Evolutionary conservation across 768 basidiomycete genomes (phyloP).

Genomic region (Hygrocybe punicea): DNA sequence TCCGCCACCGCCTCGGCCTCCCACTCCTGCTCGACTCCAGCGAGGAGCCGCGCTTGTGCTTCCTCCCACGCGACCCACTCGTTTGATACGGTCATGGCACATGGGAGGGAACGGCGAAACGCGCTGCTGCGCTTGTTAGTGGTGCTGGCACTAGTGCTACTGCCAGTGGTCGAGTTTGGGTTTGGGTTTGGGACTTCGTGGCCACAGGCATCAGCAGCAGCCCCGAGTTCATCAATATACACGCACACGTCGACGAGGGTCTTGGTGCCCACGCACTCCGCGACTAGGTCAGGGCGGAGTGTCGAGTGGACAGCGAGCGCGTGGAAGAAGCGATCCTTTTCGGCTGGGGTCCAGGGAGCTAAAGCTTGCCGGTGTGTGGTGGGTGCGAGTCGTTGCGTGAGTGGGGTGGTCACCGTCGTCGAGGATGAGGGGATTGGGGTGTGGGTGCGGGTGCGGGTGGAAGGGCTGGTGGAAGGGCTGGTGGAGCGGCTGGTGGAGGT

Average conservation of each 20-base stretch:
- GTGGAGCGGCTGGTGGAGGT: not conserved
- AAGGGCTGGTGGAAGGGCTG: too few species aligned
- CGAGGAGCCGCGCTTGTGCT: constrained; percentile 32
- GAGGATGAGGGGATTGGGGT: too few species aligned
- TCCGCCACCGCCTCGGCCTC: constrained; percentile 19
- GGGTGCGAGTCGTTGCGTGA: constrained; percentile 25
- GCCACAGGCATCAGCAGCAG: constrained; percentile 31
- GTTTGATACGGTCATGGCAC: constrained; percentile 50
- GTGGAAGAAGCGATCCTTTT: constrained; percentile 71
- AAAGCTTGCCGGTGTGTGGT: constrained; percentile 15
- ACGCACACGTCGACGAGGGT: constrained; percentile 61
- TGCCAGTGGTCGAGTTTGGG: too few species aligned
- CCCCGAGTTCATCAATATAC: constrained; percentile 58
- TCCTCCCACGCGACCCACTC: constrained; percentile 52
- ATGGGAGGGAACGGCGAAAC: not conserved
- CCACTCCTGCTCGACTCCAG: constrained; percentile 27
- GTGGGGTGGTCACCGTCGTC: constrained; percentile 28
- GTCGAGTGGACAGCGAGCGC: constrained; percentile 64
- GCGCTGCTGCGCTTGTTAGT: not conserved
- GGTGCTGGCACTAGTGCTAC: too few species aligned
- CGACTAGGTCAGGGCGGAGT: constrained; percentile 73
- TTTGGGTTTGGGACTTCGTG: too few species aligned
- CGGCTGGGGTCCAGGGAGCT: constrained; percentile 60
- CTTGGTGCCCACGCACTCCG: constrained; percentile 62
- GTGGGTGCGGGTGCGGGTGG: too few species aligned